Evolutionary conservation across 2,329 filamentous ascomycete species (phyloP).

Genomic region (Stromatinia cepivora): DNA sequence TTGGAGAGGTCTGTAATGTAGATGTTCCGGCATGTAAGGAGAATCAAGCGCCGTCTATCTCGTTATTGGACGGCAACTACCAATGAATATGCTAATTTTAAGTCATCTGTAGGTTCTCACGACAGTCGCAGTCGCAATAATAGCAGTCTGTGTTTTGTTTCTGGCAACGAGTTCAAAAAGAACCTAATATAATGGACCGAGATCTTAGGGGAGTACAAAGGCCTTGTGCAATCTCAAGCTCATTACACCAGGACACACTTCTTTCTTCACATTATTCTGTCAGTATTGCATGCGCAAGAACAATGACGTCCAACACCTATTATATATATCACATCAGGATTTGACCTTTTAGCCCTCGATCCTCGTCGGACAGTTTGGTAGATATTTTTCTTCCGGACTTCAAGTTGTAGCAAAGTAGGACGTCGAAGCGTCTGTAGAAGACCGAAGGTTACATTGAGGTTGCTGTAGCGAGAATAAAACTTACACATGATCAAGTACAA

Average conservation of each 20-base stretch:
- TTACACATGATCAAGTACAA: slow-evolving; percentile 75
- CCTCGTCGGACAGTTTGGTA: slow-evolving; percentile 72
- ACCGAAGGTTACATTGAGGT: slow-evolving; percentile 72
- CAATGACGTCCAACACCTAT: slow-evolving; percentile 73
- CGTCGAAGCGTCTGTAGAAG: slow-evolving; percentile 72
- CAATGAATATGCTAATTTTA: background rate
- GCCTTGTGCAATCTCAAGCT: slow-evolving; percentile 70
- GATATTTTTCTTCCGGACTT: slow-evolving; percentile 90
- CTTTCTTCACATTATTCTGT: slow-evolving; percentile 77
- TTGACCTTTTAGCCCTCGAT: slow-evolving; percentile 72
- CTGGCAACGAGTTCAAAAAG: slow-evolving; percentile 48
- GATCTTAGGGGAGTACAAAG: slow-evolving; percentile 20
- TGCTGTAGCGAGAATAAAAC: slow-evolving; percentile 72
- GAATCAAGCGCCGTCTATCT: background rate
- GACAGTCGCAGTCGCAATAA: slow-evolving; percentile 60
- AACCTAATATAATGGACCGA: slow-evolving; percentile 10
- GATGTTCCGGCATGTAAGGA: background rate
- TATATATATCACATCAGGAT: slow-evolving; percentile 82
- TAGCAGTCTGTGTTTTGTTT: slow-evolving; percentile 65
- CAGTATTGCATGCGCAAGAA: slow-evolving; percentile 71
- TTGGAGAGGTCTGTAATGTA: background rate
- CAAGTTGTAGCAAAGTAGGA: slow-evolving; percentile 71
- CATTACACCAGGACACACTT: slow-evolving; percentile 83
- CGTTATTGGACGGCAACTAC: background rate
- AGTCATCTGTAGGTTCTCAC: slow-evolving; percentile 56